Conservation (phyloP, 352 stramenopile genomes). For the Phytophthora cactorum region DNA sequence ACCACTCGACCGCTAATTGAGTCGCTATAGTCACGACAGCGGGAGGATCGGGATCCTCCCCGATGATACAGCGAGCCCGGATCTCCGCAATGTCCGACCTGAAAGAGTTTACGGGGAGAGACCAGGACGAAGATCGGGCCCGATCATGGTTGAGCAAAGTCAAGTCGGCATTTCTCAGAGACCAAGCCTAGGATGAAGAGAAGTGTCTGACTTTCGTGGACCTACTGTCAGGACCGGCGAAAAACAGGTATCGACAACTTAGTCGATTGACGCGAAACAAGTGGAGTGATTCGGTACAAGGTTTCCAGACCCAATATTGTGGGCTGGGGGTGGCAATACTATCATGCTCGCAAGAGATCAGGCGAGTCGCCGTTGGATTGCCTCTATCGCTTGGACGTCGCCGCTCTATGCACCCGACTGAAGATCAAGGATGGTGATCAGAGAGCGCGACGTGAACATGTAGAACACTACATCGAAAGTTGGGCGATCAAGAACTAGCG, state of each 20-base stretch:
- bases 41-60: too few species aligned
- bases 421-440: constrained; percentile 7
- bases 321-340: constrained; percentile 9
- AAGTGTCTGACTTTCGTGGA: too few species aligned
- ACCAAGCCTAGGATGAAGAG: too few species aligned
- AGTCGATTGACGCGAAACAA: not conserved
- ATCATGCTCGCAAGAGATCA: constrained; percentile 1
- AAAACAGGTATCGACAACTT: constrained; percentile 8
- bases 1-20: too few species aligned
- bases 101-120: not conserved
- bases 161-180: not conserved
- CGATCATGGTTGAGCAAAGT: constrained; percentile 1
- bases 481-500: constrained; percentile 11
- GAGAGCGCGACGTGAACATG: not conserved
- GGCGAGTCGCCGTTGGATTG: constrained; percentile 9
- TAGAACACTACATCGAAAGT: constrained; percentile 18
- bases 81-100: too few species aligned
- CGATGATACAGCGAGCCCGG: too few species aligned
- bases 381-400: constrained; percentile 6
- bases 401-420: not conserved
- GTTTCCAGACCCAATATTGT: constrained; percentile 14
- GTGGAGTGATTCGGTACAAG: not conserved
- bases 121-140: not conserved
- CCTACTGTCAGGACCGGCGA: too few species aligned
- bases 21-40: too few species aligned